Evolutionary conservation across 2,329 filamentous ascomycete genomes (phyloP).

Genomic region (Fusarium newnesense): DNA sequence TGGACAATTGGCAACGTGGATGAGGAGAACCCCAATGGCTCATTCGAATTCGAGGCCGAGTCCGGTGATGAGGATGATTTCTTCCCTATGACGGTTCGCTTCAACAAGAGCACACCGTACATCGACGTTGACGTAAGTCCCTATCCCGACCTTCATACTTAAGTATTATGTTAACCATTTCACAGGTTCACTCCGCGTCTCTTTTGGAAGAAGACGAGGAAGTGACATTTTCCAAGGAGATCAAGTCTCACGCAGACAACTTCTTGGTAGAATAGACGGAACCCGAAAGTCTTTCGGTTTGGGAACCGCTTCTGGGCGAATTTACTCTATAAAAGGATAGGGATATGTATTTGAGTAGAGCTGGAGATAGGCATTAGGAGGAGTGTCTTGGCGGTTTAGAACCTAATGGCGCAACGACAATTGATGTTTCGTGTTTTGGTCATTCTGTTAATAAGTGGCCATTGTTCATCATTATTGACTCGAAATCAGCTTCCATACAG

Average conservation of each 20-base stretch:
- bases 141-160: too few species aligned
- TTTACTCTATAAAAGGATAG: conserved; percentile 40
- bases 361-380: conserved; percentile 36
- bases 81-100: conserved; percentile 95
- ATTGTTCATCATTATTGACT: neutral
- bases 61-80: conserved; percentile 91
- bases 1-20: conserved; percentile 92
- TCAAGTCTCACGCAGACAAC: conserved; percentile 79
- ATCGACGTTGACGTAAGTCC: conserved; percentile 90
- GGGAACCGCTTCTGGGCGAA: conserved; percentile 27
- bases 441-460: neutral
- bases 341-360: conserved; percentile 33
- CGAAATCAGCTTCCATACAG: neutral
- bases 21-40: conserved; percentile 82
- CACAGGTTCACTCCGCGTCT: conserved; percentile 72
- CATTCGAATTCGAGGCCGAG: conserved; percentile 95
- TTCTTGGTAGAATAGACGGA: conserved; percentile 77
- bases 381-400: conserved; percentile 43
- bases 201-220: conserved; percentile 81
- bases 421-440: conserved; percentile 36
- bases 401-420: conserved; percentile 46
- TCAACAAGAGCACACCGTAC: conserved; percentile 86
- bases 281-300: conserved; percentile 33
- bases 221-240: conserved; percentile 83
- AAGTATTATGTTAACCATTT: conserved; percentile 15